phyloP scores from a whole-genome alignment of 1,139 yeast species.

The Sugiyamaella pinicola region DNA sequence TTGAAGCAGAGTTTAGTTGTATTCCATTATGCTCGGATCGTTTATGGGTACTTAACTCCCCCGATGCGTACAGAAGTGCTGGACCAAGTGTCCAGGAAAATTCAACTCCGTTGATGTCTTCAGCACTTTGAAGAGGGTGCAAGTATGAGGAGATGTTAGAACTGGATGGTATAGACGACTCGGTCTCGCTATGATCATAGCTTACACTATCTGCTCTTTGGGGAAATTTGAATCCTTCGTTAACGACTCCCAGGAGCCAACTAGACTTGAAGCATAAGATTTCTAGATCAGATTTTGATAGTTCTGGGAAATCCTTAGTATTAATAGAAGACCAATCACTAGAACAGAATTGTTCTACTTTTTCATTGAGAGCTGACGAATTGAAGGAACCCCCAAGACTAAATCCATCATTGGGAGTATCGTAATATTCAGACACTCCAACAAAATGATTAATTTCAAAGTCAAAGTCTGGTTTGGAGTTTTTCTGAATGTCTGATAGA shows the following conservation, averaged over 20 bases:
- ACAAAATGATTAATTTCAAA: conserved; percentile 67
- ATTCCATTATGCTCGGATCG: conserved; percentile 56
- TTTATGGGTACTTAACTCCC: conserved; percentile 49
- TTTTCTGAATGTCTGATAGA: conserved; percentile 39
- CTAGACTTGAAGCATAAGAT: conserved; percentile 67
- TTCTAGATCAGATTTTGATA: conserved; percentile 49
- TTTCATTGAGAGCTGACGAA: conserved; percentile 45
- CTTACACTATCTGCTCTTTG: conserved; percentile 14
- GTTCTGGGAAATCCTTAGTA: conserved; percentile 33
- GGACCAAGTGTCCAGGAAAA: conserved; percentile 87
- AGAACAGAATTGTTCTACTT: conserved; percentile 52
- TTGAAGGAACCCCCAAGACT: conserved; percentile 46
- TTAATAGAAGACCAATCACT: conserved; percentile 46
- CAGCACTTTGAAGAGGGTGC: conserved; percentile 61
- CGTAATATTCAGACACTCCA: conserved; percentile 86
- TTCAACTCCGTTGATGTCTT: conserved; percentile 62
- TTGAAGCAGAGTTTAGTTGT: conserved; percentile 50
- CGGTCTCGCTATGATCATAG: conserved; percentile 16
- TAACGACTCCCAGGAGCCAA: conserved; percentile 71
- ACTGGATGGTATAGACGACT: conserved; percentile 19
- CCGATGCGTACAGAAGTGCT: conserved; percentile 62
- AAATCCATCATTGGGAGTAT: conserved; percentile 58
- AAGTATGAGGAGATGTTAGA: conserved; percentile 32
- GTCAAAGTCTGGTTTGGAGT: conserved; percentile 59
- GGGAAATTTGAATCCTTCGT: conserved; percentile 74